These are phyloP conservation scores for Ephemerocybe angulata DNA, from an alignment of 768 basidiomycete genomes.

Conservation along the genomic window DNA sequence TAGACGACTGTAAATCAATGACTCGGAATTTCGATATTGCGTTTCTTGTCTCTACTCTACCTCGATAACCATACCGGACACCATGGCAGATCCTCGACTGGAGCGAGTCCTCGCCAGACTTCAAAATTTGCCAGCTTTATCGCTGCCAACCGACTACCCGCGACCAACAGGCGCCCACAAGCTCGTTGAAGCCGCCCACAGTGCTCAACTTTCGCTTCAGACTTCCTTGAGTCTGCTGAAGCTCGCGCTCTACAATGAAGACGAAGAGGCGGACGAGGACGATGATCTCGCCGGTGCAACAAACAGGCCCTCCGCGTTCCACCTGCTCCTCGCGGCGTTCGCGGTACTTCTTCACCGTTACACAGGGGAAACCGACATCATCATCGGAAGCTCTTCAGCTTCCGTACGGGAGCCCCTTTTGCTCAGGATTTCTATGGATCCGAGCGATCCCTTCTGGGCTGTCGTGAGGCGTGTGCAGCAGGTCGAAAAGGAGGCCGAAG, in stretches of 20 bases:
- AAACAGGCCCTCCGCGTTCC: constrained; percentile 76
- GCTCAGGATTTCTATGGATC: constrained; percentile 78
- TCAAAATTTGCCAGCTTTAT: constrained; percentile 82
- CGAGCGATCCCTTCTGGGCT: constrained; percentile 84
- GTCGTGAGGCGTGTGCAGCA: constrained; percentile 83
- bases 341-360: constrained; percentile 87
- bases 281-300: constrained; percentile 17
- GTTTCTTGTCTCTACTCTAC: constrained; percentile 7
- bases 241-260: constrained; percentile 71
- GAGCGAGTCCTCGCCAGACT: constrained; percentile 60
- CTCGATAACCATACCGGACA: too few species aligned
- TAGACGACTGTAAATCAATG: constrained; percentile 1
- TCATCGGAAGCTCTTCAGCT: constrained; percentile 86
- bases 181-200: constrained; percentile 81
- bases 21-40: constrained; percentile 6
- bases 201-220: constrained; percentile 66
- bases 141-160: constrained; percentile 94
- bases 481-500: constrained; percentile 77
- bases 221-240: constrained; percentile 78
- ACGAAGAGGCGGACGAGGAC: constrained; percentile 49
- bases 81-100: constrained; percentile 48
- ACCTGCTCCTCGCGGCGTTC: constrained; percentile 90
- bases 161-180: constrained; percentile 69
- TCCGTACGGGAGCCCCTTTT: constrained; percentile 74
- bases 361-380: constrained; percentile 91